phyloP scores from a whole-genome alignment of 345 rosid species.

The Hibiscus trionum region DNA sequence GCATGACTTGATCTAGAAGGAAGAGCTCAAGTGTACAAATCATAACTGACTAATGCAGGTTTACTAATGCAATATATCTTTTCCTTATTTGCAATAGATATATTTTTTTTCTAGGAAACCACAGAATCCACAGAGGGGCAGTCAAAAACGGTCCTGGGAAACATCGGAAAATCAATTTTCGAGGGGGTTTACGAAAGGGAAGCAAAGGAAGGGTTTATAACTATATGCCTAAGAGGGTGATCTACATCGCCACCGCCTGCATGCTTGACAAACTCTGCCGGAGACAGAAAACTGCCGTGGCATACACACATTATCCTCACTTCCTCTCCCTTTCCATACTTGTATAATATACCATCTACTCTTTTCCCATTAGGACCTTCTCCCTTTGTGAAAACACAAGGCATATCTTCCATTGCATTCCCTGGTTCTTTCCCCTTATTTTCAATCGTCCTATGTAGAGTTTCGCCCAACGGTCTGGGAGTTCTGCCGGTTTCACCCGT shows the following conservation, averaged over 20 bases:
- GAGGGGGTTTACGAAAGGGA: not conserved
- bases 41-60: not conserved
- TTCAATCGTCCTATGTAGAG: slow-evolving; percentile 10
- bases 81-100: not conserved
- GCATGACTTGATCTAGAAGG: not conserved
- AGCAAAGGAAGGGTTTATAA: not conserved
- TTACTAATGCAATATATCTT: not conserved
- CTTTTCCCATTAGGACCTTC: slow-evolving; percentile 59
- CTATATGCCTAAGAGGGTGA: slow-evolving; percentile 49
- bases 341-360: slow-evolving; percentile 64
- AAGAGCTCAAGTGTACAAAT: not conserved
- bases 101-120: not conserved
- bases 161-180: not conserved
- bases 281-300: slow-evolving; percentile 68
- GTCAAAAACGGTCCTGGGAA: not conserved
- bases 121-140: not conserved
- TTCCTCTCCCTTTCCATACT: slow-evolving; percentile 56
- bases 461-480: slow-evolving; percentile 25
- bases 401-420: slow-evolving; percentile 58
- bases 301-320: slow-evolving; percentile 80
- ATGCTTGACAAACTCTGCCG: slow-evolving; percentile 77
- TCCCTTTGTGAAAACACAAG: slow-evolving; percentile 72
- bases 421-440: slow-evolving; percentile 27
- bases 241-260: slow-evolving; percentile 67
- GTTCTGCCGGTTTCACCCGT: slow-evolving; percentile 7